Evolutionary conservation across 2,329 filamentous ascomycete genomes (phyloP), one percentile per base, ranked within the genome.

Genomic region (Ceratocystis cacaofunesta): DNA sequence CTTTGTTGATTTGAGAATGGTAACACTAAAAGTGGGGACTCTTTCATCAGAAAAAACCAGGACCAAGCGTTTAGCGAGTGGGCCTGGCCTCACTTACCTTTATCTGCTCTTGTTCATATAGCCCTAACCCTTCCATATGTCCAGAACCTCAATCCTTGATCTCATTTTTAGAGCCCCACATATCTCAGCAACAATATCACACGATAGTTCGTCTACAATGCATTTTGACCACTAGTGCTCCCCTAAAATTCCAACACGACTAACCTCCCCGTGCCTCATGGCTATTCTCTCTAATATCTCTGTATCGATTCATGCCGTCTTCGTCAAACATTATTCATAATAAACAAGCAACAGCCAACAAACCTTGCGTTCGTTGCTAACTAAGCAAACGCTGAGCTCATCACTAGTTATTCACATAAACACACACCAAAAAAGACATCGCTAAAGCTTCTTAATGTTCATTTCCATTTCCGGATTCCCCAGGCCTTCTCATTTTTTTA

Each of bases 401-500:
- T 36, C 57, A 19, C 19, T 32, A 41, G 12, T 61, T 10, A 43
- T 10, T 25, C 32, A 46, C 60, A n/a, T 15, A 10, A 28, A 8
- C 60, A 46, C 41, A 61, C 15, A 58, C 28, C 28, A 22, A 57
- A 10, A 57, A 10, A n/a, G 5, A n/a, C 55, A 41, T n/a, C 22
- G 17, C 55, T 25, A 10, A 17, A 25, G 32, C 46, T 57, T 50
- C 17, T 10, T 12, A 64, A 30, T 41, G 41, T 55, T 67, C 66
- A 32, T 67, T 67, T 65, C 66, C 63, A 65, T 67, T 67, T 65
- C 66, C 62, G 62, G 55, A 32, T 67, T 67, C 43, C 63, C 58
- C 17, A 65, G 63, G 57, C 63, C 58, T 58, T 67, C 50, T 67
- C 64, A 64, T 57, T 64, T 65, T 67, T 57, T 57, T 62, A 8